Base-by-base conservation (phyloP, 306 rosid species). In the Quercus agrifolia region DNA sequence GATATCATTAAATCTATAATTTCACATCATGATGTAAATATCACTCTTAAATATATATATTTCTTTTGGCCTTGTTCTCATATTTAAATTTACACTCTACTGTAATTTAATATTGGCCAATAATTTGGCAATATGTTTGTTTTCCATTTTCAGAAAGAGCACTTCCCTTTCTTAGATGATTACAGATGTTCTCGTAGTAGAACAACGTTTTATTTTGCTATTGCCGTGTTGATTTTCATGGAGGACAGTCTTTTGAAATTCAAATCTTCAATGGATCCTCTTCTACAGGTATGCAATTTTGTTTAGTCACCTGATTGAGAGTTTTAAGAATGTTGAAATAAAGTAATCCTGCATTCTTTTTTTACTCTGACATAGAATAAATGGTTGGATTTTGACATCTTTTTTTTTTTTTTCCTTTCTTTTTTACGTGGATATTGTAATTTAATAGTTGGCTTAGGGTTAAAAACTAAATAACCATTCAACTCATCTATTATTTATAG, bases 251-350 rank as follows among this genome's bases (percentile, higher is more conserved):
- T 91, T 52, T 91, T 89, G 79, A 94, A 92, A 85, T 94, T 94
- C 78, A 94, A 91, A 90, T 91, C 97, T 72, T 94, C 98, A 41
- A 94, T 94, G 97, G 98, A 92, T 81, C 98, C 98, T 59, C 95
- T 94, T 74, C 87, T 88, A 86, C 92, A 94, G 90, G 98, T 92
- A 87, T 12, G 54, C 5, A 13, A 49, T 49, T 49, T 49, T 49
- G 54, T 49, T 49, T 49, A 49, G 54, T 49, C 5, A 49, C 46
- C 27, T 25, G 58, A 74, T 78, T 35, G 72, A 8, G 1, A 18
- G 11, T 19, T 2, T 67, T 31, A 35, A 18, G 8, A 19, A 64
- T 14, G 8, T 10, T 28, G 11, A 63, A 28, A 21, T 49, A 49
- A 49, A 49, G 54, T 49, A 49, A 49, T 49, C 17, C 54, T 12